These are phyloP conservation scores for Cercospora beticola DNA, from an alignment of 2,329 filamentous ascomycete species.

Conservation along the genomic window DNA sequence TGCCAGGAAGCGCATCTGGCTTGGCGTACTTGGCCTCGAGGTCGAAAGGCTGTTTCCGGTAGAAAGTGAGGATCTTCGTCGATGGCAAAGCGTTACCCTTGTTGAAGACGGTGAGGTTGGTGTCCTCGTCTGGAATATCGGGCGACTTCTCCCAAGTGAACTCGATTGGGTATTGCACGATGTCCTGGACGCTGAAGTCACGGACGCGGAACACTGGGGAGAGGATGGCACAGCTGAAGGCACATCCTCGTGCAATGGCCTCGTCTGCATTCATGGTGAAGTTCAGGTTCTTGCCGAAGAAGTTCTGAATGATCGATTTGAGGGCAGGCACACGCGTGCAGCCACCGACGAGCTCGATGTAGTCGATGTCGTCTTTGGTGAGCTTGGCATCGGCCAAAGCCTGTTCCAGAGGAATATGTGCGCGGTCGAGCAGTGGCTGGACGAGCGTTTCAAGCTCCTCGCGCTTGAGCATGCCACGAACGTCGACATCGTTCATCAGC, in stretches of 20 bases:
- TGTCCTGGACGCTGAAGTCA: slow-evolving; percentile 96
- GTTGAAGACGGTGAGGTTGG: slow-evolving; percentile 94
- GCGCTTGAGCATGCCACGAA: slow-evolving; percentile 82
- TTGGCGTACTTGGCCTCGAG: slow-evolving; percentile 92
- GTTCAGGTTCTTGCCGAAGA: slow-evolving; percentile 89
- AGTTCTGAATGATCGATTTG: slow-evolving; percentile 84
- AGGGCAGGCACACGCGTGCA: slow-evolving; percentile 90
- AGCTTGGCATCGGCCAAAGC: slow-evolving; percentile 92
- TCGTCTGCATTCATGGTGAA: slow-evolving; percentile 99
- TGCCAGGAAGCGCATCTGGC: slow-evolving; percentile 81
- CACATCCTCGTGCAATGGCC: slow-evolving; percentile 90
- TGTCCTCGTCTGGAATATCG: slow-evolving; percentile 98
- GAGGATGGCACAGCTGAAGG: slow-evolving; percentile 95
- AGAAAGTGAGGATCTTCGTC: slow-evolving; percentile 99
- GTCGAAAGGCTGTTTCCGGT: slow-evolving; percentile 96
- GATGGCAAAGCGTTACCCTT: slow-evolving; percentile 95
- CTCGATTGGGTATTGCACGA: slow-evolving; percentile 96
- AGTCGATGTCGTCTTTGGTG: slow-evolving; percentile 86
- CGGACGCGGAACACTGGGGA: slow-evolving; percentile 98
- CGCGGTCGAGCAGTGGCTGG: slow-evolving; percentile 74
- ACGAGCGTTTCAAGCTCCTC: slow-evolving; percentile 92
- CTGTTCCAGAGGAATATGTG: slow-evolving; percentile 76
- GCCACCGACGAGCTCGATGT: slow-evolving; percentile 89
- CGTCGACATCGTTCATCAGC: slow-evolving; percentile 96
- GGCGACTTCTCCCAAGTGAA: slow-evolving; percentile 98